Evolutionary conservation across 2,329 filamentous ascomycete species (phyloP), one percentile per base, ranked within the genome.

Genomic region (Calonectria crousiana): DNA sequence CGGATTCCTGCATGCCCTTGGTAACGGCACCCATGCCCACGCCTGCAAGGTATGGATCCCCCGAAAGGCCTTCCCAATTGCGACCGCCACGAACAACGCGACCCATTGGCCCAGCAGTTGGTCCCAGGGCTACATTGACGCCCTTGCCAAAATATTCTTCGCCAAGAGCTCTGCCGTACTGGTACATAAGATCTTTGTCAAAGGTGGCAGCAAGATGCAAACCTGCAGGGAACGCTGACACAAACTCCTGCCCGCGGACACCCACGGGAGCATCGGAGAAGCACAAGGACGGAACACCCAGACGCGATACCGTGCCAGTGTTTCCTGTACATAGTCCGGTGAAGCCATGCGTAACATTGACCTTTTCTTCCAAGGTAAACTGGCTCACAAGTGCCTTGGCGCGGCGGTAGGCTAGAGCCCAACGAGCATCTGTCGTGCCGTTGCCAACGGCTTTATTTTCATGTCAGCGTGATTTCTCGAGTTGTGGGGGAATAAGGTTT

Each of bases 321-420:
- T 97, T 93, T 74, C 95, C 95, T 11, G 97, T 95, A 79, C 95
- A 97, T 75, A 90, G 88, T 74, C 94, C 94, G 60, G 95, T 95
- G 76, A 94, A 91, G 83, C 96, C 96, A 0, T 96, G 98, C 2
- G 96, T 98, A 76, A 99, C 84, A 84, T 98, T 98, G 84, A 98
- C 95, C 87, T 98, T 98, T 84, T 98, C 96, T 14, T 92, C 82
- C 36, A 98, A 88, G 0, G 95, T 98, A 85, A 98, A 86, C 82
- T 95, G 92, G 14, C 93, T 93, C 52, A 98, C 95, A 81, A 98
- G 96, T 4, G 89, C 91, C 78, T 90, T 92, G 1, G 96, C 96
- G 83, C 94, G 93, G 26, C 85, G 86, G 79, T 98, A 96, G 49
- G 95, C 95, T 10, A 92, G 90, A 69, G 90, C 89, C 95, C 95